These are phyloP conservation scores for Stenogyne calaminthoides DNA, from an alignment of 305 asterid genomes.

Conservation along the genomic window DNA sequence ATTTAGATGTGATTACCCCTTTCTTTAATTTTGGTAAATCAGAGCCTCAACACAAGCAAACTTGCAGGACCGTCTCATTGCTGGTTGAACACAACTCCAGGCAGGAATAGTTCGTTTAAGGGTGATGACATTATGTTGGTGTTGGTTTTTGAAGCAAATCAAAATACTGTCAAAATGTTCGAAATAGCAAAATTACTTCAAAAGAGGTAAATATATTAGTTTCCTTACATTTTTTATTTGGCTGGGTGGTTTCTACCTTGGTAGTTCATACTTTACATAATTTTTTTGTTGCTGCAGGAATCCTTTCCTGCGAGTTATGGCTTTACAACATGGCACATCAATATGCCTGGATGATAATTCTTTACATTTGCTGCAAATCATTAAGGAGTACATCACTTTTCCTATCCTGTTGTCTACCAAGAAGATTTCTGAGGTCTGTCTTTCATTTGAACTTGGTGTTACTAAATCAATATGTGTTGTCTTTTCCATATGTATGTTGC, in stretches of 20 bases:
- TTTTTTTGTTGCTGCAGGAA: constrained; percentile 57
- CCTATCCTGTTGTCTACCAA: constrained; percentile 67
- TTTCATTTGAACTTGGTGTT: constrained; percentile 14
- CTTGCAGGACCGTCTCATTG: constrained; percentile 68
- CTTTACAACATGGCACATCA: constrained; percentile 54
- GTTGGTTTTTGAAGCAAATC: constrained; percentile 45
- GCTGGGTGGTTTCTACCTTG: constrained; percentile 20
- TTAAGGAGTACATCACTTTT: constrained; percentile 66
- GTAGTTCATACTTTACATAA: constrained; percentile 16
- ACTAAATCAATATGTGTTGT: constrained; percentile 12
- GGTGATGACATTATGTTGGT: constrained; percentile 58
- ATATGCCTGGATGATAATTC: constrained; percentile 39
- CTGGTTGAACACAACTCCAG: constrained; percentile 62
- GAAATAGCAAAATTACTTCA: constrained; percentile 71
- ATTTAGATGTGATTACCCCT: not conserved
- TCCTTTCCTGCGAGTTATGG: constrained; percentile 71
- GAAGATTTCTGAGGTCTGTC: constrained; percentile 60
- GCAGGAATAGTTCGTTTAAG: constrained; percentile 42
- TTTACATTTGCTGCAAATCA: constrained; percentile 48
- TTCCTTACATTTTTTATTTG: constrained; percentile 20
- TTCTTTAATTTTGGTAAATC: constrained; percentile 9
- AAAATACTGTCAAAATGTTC: constrained; percentile 44
- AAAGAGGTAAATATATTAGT: constrained; percentile 56
- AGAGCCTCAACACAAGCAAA: constrained; percentile 23
- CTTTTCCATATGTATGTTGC: not conserved